Conservation (phyloP, 371 early-diverging fungal genomes). For the Saksenaea vasiformis region DNA sequence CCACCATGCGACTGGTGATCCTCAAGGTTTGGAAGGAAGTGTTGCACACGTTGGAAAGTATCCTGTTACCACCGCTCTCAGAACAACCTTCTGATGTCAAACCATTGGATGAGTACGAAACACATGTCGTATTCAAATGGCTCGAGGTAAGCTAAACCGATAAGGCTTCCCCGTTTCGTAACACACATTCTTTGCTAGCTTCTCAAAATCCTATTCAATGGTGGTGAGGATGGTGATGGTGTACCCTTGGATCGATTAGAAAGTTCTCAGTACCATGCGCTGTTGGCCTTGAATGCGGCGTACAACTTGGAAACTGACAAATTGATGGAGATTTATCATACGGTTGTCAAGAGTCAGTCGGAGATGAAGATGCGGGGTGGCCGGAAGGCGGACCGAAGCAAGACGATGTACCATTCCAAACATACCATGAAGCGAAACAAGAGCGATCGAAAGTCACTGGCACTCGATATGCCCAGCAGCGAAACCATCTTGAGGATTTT, state of each 20-base stretch:
- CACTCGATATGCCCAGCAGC: conserved; percentile 47
- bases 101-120: conserved; percentile 69
- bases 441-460: conserved; percentile 22
- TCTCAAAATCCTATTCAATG: conserved; percentile 84
- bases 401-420: conserved; percentile 45
- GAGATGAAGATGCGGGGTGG: conserved; percentile 40
- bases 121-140: conserved; percentile 77
- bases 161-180: not conserved
- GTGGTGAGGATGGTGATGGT: conserved; percentile 84
- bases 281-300: conserved; percentile 61
- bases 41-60: conserved; percentile 68
- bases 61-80: conserved; percentile 82
- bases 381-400: conserved; percentile 44
- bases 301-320: conserved; percentile 64
- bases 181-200: conserved; percentile 49
- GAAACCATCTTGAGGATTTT: conserved; percentile 57
- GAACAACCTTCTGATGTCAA: conserved; percentile 60
- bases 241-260: conserved; percentile 75
- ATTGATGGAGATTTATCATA: conserved; percentile 64
- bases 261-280: conserved; percentile 72
- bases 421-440: conserved; percentile 39
- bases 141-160: conserved; percentile 49
- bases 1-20: conserved; percentile 81
- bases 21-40: conserved; percentile 86
- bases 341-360: conserved; percentile 41